Evolutionary conservation across 805 yeast genomes (phyloP).

Genomic region (Barnettozyma californica): DNA sequence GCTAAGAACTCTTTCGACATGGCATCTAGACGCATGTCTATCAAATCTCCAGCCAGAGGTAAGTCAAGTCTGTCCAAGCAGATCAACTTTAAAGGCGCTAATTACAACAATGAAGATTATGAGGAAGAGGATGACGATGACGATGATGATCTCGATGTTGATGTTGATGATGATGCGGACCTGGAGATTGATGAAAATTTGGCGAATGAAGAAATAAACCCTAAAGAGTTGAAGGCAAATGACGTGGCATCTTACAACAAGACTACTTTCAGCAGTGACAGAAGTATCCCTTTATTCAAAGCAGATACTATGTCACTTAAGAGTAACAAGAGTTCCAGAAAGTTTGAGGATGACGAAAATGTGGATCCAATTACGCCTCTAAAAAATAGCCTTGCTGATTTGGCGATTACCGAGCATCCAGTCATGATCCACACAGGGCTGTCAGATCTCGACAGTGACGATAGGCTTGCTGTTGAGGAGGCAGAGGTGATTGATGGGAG

Average conservation of each 20-base stretch:
- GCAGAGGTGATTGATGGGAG: slow-evolving; percentile 9
- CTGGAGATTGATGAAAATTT: slow-evolving; percentile 7
- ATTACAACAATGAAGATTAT: slow-evolving; percentile 22
- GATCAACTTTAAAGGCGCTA: slow-evolving; percentile 9
- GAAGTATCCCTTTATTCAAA: slow-evolving; percentile 9
- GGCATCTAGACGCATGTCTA: slow-evolving; percentile 9
- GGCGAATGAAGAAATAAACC: neutral
- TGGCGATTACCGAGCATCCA: neutral
- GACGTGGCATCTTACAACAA: neutral
- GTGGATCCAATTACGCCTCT: slow-evolving; percentile 21
- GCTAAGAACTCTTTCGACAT: slow-evolving; percentile 10
- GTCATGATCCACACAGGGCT: neutral
- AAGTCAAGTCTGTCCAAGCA: slow-evolving; percentile 23
- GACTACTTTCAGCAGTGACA: neutral
- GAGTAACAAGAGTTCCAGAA: slow-evolving; percentile 7
- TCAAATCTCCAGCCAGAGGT: slow-evolving; percentile 12
- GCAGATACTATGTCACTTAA: slow-evolving; percentile 16
- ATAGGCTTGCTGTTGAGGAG: slow-evolving; percentile 1
- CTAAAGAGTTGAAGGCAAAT: neutral
- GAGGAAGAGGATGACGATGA: slow-evolving; percentile 11
- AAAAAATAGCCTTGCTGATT: neutral
- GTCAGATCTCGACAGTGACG: slow-evolving; percentile 3
- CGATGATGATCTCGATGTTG: slow-evolving; percentile 16
- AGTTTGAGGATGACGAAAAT: slow-evolving; percentile 11
- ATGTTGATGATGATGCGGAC: slow-evolving; percentile 14